Evolutionary conservation across 805 yeast genomes (phyloP).

Genomic region (Sugiyamaella mastotermitis): DNA sequence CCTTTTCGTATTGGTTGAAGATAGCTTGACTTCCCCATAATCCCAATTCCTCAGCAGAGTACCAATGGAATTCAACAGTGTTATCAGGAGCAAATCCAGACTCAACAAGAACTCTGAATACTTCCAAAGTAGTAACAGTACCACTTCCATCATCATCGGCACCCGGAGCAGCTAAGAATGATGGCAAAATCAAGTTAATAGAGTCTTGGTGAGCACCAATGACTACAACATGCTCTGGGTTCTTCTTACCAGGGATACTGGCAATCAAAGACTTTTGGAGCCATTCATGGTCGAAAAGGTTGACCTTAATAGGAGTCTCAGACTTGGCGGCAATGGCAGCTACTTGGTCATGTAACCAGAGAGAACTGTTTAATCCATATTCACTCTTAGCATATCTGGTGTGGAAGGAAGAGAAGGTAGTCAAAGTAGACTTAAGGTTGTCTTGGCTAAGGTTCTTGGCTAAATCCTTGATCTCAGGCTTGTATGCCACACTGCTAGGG

Average conservation of each 20-base stretch:
- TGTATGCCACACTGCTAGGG: conserved; percentile 42
- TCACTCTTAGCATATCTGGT: conserved; percentile 73
- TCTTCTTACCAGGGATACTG: conserved; percentile 37
- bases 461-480: conserved; percentile 37
- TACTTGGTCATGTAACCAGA: conserved; percentile 57
- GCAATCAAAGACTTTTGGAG: conserved; percentile 72
- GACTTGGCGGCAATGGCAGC: conserved; percentile 23
- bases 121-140: conserved; percentile 69
- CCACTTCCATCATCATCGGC: conserved; percentile 96
- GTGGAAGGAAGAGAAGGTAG: conserved; percentile 59
- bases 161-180: conserved; percentile 72
- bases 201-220: conserved; percentile 92
- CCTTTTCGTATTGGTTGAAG: conserved; percentile 46
- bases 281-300: conserved; percentile 65
- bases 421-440: conserved; percentile 48
- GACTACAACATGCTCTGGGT: conserved; percentile 49
- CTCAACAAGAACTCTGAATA: conserved; percentile 55
- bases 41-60: conserved; percentile 94
- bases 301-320: conserved; percentile 37
- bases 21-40: conserved; percentile 79
- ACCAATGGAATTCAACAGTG: conserved; percentile 88
- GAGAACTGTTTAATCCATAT: conserved; percentile 63
- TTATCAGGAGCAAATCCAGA: conserved; percentile 50
- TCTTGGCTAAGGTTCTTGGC: conserved; percentile 40
- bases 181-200: conserved; percentile 66